phyloP scores from a whole-genome alignment of 2,329 filamentous ascomycete genomes.

The Escovopsis sp. region DNA sequence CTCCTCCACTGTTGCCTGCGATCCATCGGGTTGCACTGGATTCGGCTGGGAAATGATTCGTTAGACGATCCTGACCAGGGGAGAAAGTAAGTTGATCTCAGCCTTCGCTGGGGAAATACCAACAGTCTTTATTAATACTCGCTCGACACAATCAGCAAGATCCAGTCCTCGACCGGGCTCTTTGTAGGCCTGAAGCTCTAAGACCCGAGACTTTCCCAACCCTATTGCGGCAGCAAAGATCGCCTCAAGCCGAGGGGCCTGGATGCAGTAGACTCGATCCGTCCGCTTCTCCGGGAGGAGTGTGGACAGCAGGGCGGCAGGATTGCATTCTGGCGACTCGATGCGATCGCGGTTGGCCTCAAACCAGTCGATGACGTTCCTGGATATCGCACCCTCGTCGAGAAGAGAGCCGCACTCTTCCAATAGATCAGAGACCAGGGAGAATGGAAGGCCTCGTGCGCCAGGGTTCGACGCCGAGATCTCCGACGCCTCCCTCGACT shows the following conservation, averaged over 20 bases:
- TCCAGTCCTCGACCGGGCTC: slow-evolving; percentile 44
- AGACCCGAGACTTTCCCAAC: slow-evolving; percentile 45
- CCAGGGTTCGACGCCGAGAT: slow-evolving; percentile 4
- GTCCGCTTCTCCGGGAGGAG: slow-evolving; percentile 62
- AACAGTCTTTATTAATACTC: slow-evolving; percentile 47
- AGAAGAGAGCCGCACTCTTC: slow-evolving; percentile 32
- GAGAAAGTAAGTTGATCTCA: too few relatives aligned
- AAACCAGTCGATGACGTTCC: slow-evolving; percentile 53
- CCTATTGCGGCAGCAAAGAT: slow-evolving; percentile 54
- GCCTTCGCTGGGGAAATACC: slow-evolving; percentile 9
- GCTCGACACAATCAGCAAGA: slow-evolving; percentile 56
- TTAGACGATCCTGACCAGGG: background rate
- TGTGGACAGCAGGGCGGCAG: slow-evolving; percentile 55
- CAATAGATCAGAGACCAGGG: slow-evolving; percentile 59
- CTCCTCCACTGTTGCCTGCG: slow-evolving; percentile 51
- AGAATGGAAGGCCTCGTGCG: slow-evolving; percentile 51
- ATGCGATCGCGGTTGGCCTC: slow-evolving; percentile 42
- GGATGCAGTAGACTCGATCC: slow-evolving; percentile 64
- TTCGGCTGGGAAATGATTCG: slow-evolving; percentile 28
- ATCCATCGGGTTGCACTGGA: slow-evolving; percentile 13
- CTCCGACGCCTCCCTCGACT: background rate
- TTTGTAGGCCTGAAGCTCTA: slow-evolving; percentile 49
- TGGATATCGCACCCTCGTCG: slow-evolving; percentile 28
- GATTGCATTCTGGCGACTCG: slow-evolving; percentile 39
- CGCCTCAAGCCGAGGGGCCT: slow-evolving; percentile 44